These are phyloP conservation scores for Spathaspora passalidarum DNA, from an alignment of 805 yeast genomes.

Conservation along the genomic window DNA sequence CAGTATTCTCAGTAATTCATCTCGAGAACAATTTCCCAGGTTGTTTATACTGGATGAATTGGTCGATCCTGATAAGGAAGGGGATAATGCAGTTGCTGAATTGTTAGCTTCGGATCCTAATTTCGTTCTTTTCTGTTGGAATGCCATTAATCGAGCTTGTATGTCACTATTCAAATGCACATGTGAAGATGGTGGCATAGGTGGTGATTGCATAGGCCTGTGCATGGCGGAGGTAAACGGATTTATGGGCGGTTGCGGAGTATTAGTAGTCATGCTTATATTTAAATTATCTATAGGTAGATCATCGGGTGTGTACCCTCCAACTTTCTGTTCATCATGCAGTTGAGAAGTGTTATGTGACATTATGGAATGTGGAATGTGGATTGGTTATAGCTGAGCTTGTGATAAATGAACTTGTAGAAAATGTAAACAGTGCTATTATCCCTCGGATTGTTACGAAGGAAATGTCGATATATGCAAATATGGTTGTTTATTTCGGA, in stretches of 20 bases:
- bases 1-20: slow-evolving; percentile 1
- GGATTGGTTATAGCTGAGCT: neutral
- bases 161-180: slow-evolving; percentile 60
- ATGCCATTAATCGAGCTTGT: slow-evolving; percentile 83
- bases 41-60: neutral
- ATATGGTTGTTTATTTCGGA: too few relatives aligned
- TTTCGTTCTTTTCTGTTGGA: slow-evolving; percentile 69
- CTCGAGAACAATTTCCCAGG: neutral
- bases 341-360: neutral
- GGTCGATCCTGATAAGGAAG: neutral
- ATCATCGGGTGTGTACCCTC: neutral
- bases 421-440: neutral
- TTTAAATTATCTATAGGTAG: neutral
- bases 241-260: slow-evolving; percentile 3
- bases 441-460: too few relatives aligned
- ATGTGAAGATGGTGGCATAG: slow-evolving; percentile 11
- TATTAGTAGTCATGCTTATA: neutral
- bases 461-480: too few relatives aligned
- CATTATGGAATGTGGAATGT: neutral
- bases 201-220: slow-evolving; percentile 9
- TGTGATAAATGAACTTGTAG: neutral
- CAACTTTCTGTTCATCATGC: neutral
- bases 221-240: slow-evolving; percentile 8
- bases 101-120: slow-evolving; percentile 11
- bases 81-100: neutral